Evolutionary conservation across 2,329 filamentous ascomycete genomes (phyloP).

Genomic region (Stemphylium beticola): DNA sequence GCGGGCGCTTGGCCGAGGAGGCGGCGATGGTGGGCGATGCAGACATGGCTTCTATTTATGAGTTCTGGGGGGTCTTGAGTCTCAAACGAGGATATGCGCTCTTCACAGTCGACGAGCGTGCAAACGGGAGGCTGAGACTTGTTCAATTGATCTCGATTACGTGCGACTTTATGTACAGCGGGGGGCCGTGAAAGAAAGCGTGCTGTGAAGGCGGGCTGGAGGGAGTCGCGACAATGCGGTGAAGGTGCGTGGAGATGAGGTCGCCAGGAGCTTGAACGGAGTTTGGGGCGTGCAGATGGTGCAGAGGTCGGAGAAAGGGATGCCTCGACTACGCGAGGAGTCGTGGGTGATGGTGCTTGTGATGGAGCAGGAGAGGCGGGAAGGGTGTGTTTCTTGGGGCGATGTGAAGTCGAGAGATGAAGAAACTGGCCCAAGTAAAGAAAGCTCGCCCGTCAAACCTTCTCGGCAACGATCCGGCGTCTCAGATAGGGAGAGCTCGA

Average conservation of each 20-base stretch:
- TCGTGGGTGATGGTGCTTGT: constrained; percentile 38
- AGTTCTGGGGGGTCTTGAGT: constrained; percentile 26
- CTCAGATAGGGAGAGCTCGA: constrained; percentile 28
- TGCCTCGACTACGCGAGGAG: constrained; percentile 33
- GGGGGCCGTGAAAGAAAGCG: constrained; percentile 85
- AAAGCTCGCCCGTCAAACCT: constrained; percentile 51
- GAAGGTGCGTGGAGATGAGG: constrained; percentile 40
- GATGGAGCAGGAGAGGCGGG: constrained; percentile 39
- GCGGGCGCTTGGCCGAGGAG: constrained; percentile 84
- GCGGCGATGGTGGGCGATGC: constrained; percentile 56
- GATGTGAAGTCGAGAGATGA: constrained; percentile 40
- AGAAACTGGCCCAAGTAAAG: constrained; percentile 46
- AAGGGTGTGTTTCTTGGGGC: constrained; percentile 31
- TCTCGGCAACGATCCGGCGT: constrained; percentile 38
- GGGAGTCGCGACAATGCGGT: constrained; percentile 40
- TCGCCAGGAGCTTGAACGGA: constrained; percentile 42
- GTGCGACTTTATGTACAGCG: constrained; percentile 67
- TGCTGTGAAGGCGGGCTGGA: constrained; percentile 69
- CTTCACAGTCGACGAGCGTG: constrained; percentile 42
- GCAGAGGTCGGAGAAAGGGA: constrained; percentile 36
- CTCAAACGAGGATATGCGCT: constrained; percentile 24
- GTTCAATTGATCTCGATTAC: constrained; percentile 51
- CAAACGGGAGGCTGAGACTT: constrained; percentile 37
- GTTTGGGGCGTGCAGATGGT: constrained; percentile 44
- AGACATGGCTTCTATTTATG: constrained; percentile 51